Evolutionary conservation across 2,329 filamentous ascomycete genomes (phyloP), one percentile per base, ranked within the genome.

Genomic region (Leptographium galeiforme): DNA sequence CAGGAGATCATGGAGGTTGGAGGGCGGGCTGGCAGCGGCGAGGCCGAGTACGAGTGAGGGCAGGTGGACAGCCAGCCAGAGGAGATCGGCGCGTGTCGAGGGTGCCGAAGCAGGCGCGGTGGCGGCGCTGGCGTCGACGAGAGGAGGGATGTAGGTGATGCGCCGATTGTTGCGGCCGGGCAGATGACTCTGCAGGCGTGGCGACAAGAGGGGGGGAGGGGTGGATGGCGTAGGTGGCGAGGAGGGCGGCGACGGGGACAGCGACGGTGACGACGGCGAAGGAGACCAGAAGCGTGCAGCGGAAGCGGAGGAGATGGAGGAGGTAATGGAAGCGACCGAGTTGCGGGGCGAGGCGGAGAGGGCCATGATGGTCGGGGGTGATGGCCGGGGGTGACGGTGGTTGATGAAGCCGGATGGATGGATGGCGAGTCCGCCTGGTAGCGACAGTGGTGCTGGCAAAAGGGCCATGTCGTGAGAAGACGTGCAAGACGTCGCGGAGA

Each of bases 111-210:
- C 50, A n/a, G 41, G 19, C 43, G 19, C 1, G 55, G 66, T 69
- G 13, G 66, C 65, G 51, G 63, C 65, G 0, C 66, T 63, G 3
- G 64, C 63, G 50, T 69, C 67, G 54, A 66, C 64, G 8, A 69
- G 60, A 0, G 67, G 62, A 16, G 67, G 66, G 49, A 68, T 63
- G 56, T 66, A 69, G 0, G 63, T 66, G 19, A 67, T 39, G 47
- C 46, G 51, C 32, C n/a, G 8, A 8, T 18, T 25, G 7, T 11
- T 38, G 8, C 6, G 40, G 8, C 12, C 2, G 10, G 11, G 2
- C 7, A 10, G 11, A 6, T 13, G 34, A 2, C 11, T 30, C 18
- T 14, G 25, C 8, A 2, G 40, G 11, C 19, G 41, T n/a, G 13
- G 32, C 36, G 19, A 45, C 16, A 44, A 13, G 48, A 8, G 1